Base-by-base conservation (phyloP, 2,329 filamentous ascomycete genomes). In the Scopulariopsis brevicaulis region DNA sequence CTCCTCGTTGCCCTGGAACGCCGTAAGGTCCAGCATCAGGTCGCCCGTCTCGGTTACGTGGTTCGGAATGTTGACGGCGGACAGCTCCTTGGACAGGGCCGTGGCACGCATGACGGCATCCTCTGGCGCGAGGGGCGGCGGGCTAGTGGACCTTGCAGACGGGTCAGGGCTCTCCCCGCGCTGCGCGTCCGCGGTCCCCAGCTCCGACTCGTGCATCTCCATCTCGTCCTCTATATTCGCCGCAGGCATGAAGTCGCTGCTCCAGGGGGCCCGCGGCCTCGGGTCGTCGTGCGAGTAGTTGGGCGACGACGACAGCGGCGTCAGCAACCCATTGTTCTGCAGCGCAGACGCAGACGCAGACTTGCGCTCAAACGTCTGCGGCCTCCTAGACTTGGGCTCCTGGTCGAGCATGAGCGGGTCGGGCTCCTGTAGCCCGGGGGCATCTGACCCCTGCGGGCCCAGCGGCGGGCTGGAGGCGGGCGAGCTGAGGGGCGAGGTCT, bases 11-110 rank as follows among this genome's bases (percentile, higher is more conserved):
- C 87, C 89, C 71, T 96, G 97, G 74, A 96, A 96, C 0, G 90
- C 90, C 0, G 91, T 92, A 92, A 99, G 96, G 70, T 99, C 94
- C 56, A 99, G 76, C 91, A 97, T 97, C 58, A 99, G 76, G 71
- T 99, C 94, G 18, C 94, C 94, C 0, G 83, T 87, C 59, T 96
- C 91, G 1, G 88, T 97, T n/a, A 99, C 86, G 63, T 90, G 86
- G 59, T 87, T 94, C 6, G 91, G 90, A 60, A 99, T 97, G 67
- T 97, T 96, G 54, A 89, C 94, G 3, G 84, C 86, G 53, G 89
- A 89, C 2, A 99, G 80, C 69, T 92, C 92, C 68, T 90, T 89
- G 11, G 93, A 96, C 12, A 99, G 78, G 32, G 86, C 84, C 67
- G 88, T 84, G 8, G 94, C 94, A 63, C 94, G 84, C 61, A 90